Base-by-base conservation (phyloP, 345 rosid species). In the Adansonia digitata region DNA sequence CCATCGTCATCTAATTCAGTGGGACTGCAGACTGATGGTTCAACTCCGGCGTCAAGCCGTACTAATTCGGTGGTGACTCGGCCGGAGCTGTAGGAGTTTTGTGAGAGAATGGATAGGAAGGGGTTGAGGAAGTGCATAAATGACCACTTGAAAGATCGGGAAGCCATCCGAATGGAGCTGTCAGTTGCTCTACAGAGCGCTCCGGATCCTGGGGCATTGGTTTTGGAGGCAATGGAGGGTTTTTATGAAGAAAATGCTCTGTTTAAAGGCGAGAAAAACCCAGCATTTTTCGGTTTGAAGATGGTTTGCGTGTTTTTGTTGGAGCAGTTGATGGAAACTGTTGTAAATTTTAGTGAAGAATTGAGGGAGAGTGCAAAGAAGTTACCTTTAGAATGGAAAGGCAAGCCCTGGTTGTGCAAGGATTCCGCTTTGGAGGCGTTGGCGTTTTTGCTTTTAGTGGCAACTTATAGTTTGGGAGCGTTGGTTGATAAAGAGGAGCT, bases 221-320 rank as follows among this genome's bases (percentile, higher is more conserved):
- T 94, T 53, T 79, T 94, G 51, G 92, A 86, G 78, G 97, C 93
- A 31, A 66, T 92, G 76, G 87, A 83, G 2, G 91, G 85, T 56
- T 87, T 78, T 69, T 80, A 76, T 75, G 64, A 51, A 1, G 68
- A 74, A n/a, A 69, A 39, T 11, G 27, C 39, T 1, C 40, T 5
- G 14, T 40, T 52, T 7, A 80, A 65, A 60, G 73, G 83, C 45
- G 74, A 66, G 26, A 76, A 35, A 5, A 79, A 80, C 52, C 53
- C 29, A 64, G 84, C 78, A 10, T 40, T 79, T 51, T 57, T 29
- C 8, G 72, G 75, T 45, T 22, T 77, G 4, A 85, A 88, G 87
- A 84, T 81, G 76, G 67, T 76, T 69, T 87, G 90, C 55, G 78
- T 86, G 73, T 74, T 82, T 68, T 69, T 93, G 12, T 77, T 91